Evolutionary conservation across 176 grass and related monocot species (phyloP), one percentile per base, ranked within the genome.

Genomic region (Aegilops bicornis): DNA sequence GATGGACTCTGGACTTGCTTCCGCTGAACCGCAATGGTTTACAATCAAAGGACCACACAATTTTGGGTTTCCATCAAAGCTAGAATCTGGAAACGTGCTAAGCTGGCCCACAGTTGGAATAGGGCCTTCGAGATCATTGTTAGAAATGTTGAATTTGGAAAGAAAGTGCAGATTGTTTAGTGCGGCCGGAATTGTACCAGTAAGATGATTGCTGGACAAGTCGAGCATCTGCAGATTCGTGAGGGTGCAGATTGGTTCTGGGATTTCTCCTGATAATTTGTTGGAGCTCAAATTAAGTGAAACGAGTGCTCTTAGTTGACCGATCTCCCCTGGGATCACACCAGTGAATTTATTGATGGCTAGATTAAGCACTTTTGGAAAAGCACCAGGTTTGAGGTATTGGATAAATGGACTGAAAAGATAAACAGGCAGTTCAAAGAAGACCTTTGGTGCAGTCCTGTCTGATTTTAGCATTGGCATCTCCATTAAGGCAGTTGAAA

Each of bases 401-500:
- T 73, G 37, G 1, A 73, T 4, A 5, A n/a, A 35, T 43, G 16
- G 27, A 27, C 27, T 27, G 27, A 27, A 27, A 27, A 27, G 27
- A 27, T 78, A 87, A 37, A 87, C 24, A 25, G 86, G 54, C 22
- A 87, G 52, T 7, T 80, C 67, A 40, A 80, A 37, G 20, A 87
- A 33, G 37, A 73, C 15, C 3, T 19, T 10, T 22, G 78, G 22
- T 56, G 52, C n/a, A 32, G 79, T 10, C 30, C 86, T 78, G 2
- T 78, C 71, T 72, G 82, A 77, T 59, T 23, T 27, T 20, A 85
- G 79, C 82, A 86, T 78, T 78, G 70, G 78, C 83, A 89, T 89
- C 1, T 66, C 73, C 36, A 85, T 78, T 22, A 92, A 42, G 19
- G 83, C 31, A 33, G 5, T 48, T 3, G 87, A 87, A 29, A 92